These are phyloP conservation scores for Plasmodium yoelii DNA, from an alignment of 169 alveolate genomes.

Conservation along the genomic window DNA sequence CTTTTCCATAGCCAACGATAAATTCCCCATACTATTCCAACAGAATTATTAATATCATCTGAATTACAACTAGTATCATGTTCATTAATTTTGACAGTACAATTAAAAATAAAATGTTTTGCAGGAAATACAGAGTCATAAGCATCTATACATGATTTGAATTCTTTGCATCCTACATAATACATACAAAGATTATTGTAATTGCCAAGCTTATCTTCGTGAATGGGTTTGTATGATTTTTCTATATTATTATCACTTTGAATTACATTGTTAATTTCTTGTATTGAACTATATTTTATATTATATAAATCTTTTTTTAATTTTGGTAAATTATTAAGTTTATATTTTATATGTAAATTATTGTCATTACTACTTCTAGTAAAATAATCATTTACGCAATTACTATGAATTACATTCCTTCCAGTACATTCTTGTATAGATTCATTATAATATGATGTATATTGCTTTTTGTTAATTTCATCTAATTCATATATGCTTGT, in stretches of 20 bases:
- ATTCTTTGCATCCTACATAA: constrained; percentile 74
- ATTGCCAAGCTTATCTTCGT: background rate
- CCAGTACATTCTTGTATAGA: constrained; percentile 7
- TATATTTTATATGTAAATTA: constrained; percentile 51
- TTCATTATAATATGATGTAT: constrained; percentile 55
- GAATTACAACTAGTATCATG: background rate
- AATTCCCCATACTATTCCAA: constrained; percentile 82
- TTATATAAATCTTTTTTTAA: constrained; percentile 24
- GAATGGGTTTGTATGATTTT: constrained; percentile 6
- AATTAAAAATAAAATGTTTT: constrained; percentile 77
- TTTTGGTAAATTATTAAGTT: constrained; percentile 35
- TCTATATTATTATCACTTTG: constrained; percentile 1
- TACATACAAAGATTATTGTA: constrained; percentile 36
- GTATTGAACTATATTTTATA: constrained; percentile 72
- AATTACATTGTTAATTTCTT: constrained; percentile 45
- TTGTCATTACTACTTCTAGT: constrained; percentile 23
- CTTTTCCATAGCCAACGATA: constrained; percentile 87
- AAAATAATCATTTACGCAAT: constrained; percentile 62
- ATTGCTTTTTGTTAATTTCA: constrained; percentile 42
- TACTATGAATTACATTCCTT: constrained; percentile 48
- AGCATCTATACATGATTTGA: constrained; percentile 49
- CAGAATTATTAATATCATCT: constrained; percentile 25
- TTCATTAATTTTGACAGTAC: constrained; percentile 73
- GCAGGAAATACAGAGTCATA: constrained; percentile 70
- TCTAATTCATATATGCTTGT: constrained; percentile 16